Evolutionary conservation across 2,329 filamentous ascomycete species (phyloP).

Genomic region (Thielaviopsis musarum): DNA sequence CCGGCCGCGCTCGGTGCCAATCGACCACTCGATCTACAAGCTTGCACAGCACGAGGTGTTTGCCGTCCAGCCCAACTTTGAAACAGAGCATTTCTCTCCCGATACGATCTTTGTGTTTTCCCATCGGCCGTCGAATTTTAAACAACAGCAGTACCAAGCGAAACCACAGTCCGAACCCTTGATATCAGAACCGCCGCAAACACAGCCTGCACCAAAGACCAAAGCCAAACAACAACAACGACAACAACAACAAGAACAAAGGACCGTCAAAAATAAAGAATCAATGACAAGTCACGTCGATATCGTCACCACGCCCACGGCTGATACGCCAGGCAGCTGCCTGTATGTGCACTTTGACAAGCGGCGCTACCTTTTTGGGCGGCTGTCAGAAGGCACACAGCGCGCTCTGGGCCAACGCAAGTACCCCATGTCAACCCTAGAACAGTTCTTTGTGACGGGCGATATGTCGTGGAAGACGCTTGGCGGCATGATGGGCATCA

Average conservation of each 20-base stretch:
- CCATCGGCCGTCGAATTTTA: background rate
- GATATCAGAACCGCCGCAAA: background rate
- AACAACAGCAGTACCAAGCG: background rate
- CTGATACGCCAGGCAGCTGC: conserved; percentile 69
- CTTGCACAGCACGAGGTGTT: conserved; percentile 5
- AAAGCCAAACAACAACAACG: background rate
- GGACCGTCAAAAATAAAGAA: background rate
- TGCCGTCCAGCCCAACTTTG: conserved; percentile 7
- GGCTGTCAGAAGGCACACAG: conserved; percentile 70
- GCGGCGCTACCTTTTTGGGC: conserved; percentile 73
- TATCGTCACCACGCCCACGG: conserved; percentile 65
- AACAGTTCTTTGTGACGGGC: conserved; percentile 72
- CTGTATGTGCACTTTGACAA: conserved; percentile 66
- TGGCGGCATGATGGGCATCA: conserved; percentile 70
- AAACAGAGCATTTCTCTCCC: conserved; percentile 3
- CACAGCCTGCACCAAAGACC: background rate
- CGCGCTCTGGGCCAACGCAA: conserved; percentile 55
- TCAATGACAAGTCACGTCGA: conserved; percentile 60
- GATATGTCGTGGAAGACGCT: conserved; percentile 55
- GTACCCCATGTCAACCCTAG: conserved; percentile 44
- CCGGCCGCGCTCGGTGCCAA: background rate
- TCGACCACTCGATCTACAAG: conserved; percentile 4
- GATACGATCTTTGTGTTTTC: conserved; percentile 12
- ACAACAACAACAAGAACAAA: background rate
- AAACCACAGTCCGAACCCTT: background rate